These are phyloP conservation scores for Chloris gayana DNA, from an alignment of 176 grass and related monocot species.

Conservation along the genomic window DNA sequence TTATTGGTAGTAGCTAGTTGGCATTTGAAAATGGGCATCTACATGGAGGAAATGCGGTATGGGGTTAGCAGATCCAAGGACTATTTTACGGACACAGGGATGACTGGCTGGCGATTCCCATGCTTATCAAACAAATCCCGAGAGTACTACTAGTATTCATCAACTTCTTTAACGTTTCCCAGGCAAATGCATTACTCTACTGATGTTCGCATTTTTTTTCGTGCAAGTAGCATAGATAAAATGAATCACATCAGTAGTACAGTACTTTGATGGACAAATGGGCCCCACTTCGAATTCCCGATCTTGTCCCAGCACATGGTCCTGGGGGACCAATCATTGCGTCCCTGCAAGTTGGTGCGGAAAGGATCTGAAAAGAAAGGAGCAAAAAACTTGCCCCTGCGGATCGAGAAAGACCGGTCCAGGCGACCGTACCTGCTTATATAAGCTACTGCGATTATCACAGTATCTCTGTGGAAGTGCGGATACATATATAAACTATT, in stretches of 20 bases:
- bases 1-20: neutral
- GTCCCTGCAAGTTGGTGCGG: neutral
- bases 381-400: neutral
- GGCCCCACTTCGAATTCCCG: slow-evolving; percentile 6
- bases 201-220: neutral
- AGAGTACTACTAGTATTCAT: neutral
- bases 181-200: neutral
- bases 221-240: neutral
- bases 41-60: neutral
- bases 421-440: slow-evolving; percentile 33
- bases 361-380: neutral
- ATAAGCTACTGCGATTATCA: slow-evolving; percentile 36
- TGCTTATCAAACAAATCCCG: neutral
- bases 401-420: neutral
- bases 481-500: slow-evolving; percentile 9
- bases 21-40: neutral
- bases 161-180: neutral
- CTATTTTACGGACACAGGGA: neutral
- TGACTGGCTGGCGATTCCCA: slow-evolving; percentile 9
- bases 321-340: slow-evolving; percentile 28
- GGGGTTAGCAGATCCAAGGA: slow-evolving; percentile 11
- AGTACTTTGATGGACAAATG: neutral
- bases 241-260: neutral
- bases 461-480: neutral
- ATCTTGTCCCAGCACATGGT: slow-evolving; percentile 3